Evolutionary conservation across 768 basidiomycete species (phyloP), one percentile per base, ranked within the genome.

Genomic region (Cubamyces lactineus): DNA sequence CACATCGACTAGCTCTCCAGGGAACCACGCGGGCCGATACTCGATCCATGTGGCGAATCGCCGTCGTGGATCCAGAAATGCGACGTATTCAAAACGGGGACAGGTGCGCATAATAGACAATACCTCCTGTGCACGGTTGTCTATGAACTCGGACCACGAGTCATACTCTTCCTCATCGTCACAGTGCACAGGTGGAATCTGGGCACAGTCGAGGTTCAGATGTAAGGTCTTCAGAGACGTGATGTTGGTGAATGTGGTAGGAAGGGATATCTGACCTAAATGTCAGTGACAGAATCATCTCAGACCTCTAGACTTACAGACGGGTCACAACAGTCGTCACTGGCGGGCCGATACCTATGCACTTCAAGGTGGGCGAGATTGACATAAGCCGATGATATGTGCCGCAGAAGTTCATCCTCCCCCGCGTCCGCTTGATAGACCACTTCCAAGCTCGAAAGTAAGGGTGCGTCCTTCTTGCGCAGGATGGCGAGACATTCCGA

Each of bases 401-500:
- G 23, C 6, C 16, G 58, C 16, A 59, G 42, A 9, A 59, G 50
- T 5, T 46, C 50, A 2, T 45, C 41, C 11, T 59, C 50, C 2
- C 24, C 24, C 3, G 26, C 58, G 30, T 59, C 58, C 6, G 30
- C 28, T 11, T 30, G 4, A 24, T 59, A 59, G 1, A 51, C 41
- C 24, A 59, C 26, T 19, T 51, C 50, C n/a, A 59, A 39, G 4
- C 41, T 51, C 3, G 6, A 17, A 7, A 59, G 50, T 3, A 21
- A 41, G 6, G 58, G 58, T 21, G 30, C 17, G 5, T 23, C 6
- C 28, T 51, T 50, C 15, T 39, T 28, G 30, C 28, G 45, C 12
- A 59, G 8, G 15, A 59, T 52, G 19, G 17, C 8, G 2, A 59
- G 48, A n/a, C 41, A 45, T 21, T 59, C 58, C 13, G 58, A 19